A percentile compares a stretch with the other conserved stretches of the same genome.
phyloP scores from a whole-genome alignment of 2,329 filamentous ascomycete genomes.

The Harringtonia aguacate region DNA sequence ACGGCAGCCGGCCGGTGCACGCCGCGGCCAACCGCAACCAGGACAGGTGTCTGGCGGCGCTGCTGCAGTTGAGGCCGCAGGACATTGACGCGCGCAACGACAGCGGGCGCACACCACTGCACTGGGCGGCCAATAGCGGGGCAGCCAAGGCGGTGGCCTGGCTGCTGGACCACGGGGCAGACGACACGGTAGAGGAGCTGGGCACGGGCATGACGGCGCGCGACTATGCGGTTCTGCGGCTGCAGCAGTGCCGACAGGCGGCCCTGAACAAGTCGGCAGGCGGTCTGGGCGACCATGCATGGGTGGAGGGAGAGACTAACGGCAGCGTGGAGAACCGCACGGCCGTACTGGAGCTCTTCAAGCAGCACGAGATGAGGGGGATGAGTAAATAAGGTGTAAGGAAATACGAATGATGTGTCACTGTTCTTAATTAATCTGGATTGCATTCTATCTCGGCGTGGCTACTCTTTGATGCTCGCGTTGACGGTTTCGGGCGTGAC shows the following conservation, averaged over 20 bases:
- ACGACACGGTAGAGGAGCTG: neutral
- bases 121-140: neutral
- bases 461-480: no score
- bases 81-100: neutral
- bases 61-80: neutral
- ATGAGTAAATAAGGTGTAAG: no score
- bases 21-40: neutral
- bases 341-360: neutral
- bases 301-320: neutral
- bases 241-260: neutral
- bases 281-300: neutral
- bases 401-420: no score
- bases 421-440: no score
- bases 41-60: neutral
- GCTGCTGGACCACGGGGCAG: neutral
- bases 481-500: no score
- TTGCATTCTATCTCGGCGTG: no score
- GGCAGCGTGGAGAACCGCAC: neutral
- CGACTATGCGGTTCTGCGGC: slow-evolving; percentile 2
- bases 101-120: neutral
- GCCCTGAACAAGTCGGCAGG: neutral
- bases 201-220: neutral
- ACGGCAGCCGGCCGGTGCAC: neutral
- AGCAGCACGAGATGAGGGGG: neutral
- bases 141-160: neutral